Conservation (phyloP, 169 alveolate genomes). For the Plasmodium sp. region DNA sequence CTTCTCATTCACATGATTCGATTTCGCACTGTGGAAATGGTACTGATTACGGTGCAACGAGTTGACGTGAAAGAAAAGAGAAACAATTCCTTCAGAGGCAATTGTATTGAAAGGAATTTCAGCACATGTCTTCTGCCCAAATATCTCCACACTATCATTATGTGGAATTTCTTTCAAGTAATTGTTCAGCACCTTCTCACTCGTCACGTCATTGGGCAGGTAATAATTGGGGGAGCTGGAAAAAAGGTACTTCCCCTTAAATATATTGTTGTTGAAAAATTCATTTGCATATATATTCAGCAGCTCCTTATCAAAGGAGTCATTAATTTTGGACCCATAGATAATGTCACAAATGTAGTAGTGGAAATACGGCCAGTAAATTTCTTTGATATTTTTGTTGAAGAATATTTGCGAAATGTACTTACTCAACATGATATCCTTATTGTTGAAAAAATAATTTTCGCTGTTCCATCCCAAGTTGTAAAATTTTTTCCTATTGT, state of each 20-base stretch:
- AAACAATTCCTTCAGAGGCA: constrained; percentile 60
- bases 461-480: constrained; percentile 93
- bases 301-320: constrained; percentile 38
- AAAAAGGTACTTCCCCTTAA: constrained; percentile 73
- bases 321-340: constrained; percentile 71
- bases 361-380: constrained; percentile 72
- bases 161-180: constrained; percentile 74
- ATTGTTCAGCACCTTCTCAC: constrained; percentile 38
- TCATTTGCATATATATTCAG: constrained; percentile 72
- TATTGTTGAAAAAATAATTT: constrained; percentile 91
- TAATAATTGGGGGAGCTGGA: constrained; percentile 49
- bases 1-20: constrained; percentile 46
- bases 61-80: constrained; percentile 30
- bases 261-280: constrained; percentile 67
- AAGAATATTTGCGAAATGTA: constrained; percentile 53
- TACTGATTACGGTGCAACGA: constrained; percentile 44
- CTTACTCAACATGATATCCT: constrained; percentile 81
- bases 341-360: constrained; percentile 72
- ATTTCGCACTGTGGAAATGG: constrained; percentile 13
- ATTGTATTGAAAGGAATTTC: constrained; percentile 44
- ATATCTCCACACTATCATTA: constrained; percentile 60
- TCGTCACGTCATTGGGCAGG: constrained; percentile 46
- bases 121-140: constrained; percentile 67
- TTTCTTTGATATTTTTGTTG: constrained; percentile 61
- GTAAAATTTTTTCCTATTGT: constrained; percentile 93